Conservation (phyloP, 495 filamentous ascomycete genomes). For the Pyronema domesticum region DNA sequence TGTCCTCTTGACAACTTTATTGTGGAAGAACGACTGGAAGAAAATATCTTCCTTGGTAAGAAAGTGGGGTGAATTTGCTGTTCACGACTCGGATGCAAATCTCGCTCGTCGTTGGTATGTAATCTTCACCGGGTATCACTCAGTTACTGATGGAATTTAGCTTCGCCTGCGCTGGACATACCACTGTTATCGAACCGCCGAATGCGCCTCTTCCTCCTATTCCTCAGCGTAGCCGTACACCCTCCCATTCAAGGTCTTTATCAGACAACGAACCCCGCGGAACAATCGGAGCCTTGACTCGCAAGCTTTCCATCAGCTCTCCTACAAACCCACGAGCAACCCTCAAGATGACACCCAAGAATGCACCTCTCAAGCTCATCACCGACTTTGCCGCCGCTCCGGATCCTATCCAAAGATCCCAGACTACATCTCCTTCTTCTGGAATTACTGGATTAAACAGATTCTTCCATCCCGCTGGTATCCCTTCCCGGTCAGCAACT, state of each 20-base stretch:
- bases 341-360: constrained; percentile 38
- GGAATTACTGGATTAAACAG: constrained; percentile 17
- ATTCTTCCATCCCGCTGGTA: constrained; percentile 52
- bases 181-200: constrained; percentile 37
- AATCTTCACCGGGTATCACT: neutral
- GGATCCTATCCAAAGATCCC: constrained; percentile 19
- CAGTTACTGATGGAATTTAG: constrained; percentile 20
- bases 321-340: constrained; percentile 22
- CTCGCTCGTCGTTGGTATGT: constrained; percentile 71
- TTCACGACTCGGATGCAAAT: constrained; percentile 69
- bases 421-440: constrained; percentile 17
- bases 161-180: constrained; percentile 55
- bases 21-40: constrained; percentile 54
- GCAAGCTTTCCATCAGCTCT: constrained; percentile 20
- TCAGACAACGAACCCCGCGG: constrained; percentile 19
- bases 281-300: neutral
- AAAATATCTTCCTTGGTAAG: constrained; percentile 69
- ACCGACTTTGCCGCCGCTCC: constrained; percentile 45
- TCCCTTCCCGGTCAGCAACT: constrained; percentile 44
- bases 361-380: constrained; percentile 78
- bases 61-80: constrained; percentile 87
- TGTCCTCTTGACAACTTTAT: constrained; percentile 25
- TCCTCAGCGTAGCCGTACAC: constrained; percentile 3
- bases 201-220: constrained; percentile 7
- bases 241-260: constrained; percentile 19